Percentiles rank a stretch among this genome's conserved stretches.
Evolutionary conservation across 805 yeast genomes (phyloP).

Genomic region (Saccharomycopsis sp.): DNA sequence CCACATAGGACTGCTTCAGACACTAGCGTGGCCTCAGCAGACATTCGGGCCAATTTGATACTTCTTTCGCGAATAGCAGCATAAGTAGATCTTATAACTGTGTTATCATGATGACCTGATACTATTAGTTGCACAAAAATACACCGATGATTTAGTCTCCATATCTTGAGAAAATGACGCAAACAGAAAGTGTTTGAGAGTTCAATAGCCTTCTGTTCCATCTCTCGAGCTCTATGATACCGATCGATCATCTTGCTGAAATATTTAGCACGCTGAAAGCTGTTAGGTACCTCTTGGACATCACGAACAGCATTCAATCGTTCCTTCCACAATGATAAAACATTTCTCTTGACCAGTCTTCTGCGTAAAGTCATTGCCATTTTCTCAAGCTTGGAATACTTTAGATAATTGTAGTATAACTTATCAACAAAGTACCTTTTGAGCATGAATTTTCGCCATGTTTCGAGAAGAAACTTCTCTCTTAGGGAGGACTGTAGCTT

Average conservation of each 20-base stretch:
- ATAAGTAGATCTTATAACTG: neutral
- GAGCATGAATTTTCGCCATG: slow-evolving; percentile 11
- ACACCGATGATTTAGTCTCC: neutral
- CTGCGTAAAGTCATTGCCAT: slow-evolving; percentile 1
- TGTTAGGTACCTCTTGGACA: neutral
- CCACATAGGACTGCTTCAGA: slow-evolving; percentile 7
- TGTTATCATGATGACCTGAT: neutral
- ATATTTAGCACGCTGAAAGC: slow-evolving; percentile 1
- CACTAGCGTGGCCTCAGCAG: neutral
- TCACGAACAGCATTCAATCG: neutral
- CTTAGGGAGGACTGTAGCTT: slow-evolving; percentile 4
- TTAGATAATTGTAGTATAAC: slow-evolving; percentile 3
- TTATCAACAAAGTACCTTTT: slow-evolving; percentile 12
- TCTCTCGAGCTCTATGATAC: neutral
- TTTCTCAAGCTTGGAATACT: neutral
- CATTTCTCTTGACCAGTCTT: neutral
- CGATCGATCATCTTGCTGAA: neutral
- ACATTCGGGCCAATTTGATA: neutral
- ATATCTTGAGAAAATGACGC: neutral
- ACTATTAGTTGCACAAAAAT: neutral
- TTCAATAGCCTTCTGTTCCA: neutral
- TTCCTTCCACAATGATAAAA: slow-evolving; percentile 1
- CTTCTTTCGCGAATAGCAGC: neutral
- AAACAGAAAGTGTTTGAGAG: neutral
- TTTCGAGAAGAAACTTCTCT: neutral